Evolutionary conservation across 2,329 filamentous ascomycete genomes (phyloP).

Genomic region (Exophiala oligosperma): DNA sequence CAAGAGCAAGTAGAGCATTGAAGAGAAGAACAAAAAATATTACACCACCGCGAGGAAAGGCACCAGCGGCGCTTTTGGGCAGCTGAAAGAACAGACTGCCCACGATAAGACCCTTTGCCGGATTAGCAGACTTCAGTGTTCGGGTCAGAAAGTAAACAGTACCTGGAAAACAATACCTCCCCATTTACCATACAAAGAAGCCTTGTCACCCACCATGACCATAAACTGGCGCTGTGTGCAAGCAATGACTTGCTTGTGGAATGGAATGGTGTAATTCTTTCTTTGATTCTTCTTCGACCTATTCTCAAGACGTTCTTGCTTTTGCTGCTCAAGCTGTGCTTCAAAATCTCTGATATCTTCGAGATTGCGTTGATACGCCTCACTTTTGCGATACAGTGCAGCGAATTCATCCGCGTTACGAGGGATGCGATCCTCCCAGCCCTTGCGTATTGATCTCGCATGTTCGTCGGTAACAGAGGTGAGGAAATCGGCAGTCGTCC

Average conservation of each 20-base stretch:
- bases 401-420: conserved; percentile 58
- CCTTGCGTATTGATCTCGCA: conserved; percentile 57
- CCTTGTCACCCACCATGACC: conserved; percentile 56
- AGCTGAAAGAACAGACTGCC: conserved; percentile 56
- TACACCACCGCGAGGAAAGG: conserved; percentile 61
- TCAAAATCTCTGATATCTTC: conserved; percentile 58
- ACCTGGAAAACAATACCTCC: conserved; percentile 44
- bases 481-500: conserved; percentile 75
- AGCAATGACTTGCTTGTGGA: conserved; percentile 51
- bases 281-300: conserved; percentile 41
- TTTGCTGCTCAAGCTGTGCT: conserved; percentile 43
- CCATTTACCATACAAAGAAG: conserved; percentile 54
- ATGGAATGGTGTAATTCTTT: conserved; percentile 56
- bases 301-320: conserved; percentile 42
- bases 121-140: neutral
- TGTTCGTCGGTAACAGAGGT: conserved; percentile 65
- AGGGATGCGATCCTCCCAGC: conserved; percentile 59
- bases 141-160: neutral
- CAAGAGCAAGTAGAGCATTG: conserved; percentile 62
- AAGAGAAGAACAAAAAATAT: conserved; percentile 65
- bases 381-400: conserved; percentile 50
- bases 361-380: conserved; percentile 44
- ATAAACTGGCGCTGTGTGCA: conserved; percentile 57
- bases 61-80: conserved; percentile 53
- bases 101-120: conserved; percentile 42